These are phyloP conservation scores for Pelargonium citronellum DNA, from an alignment of 441 rosid genomes.

Conservation along the genomic window DNA sequence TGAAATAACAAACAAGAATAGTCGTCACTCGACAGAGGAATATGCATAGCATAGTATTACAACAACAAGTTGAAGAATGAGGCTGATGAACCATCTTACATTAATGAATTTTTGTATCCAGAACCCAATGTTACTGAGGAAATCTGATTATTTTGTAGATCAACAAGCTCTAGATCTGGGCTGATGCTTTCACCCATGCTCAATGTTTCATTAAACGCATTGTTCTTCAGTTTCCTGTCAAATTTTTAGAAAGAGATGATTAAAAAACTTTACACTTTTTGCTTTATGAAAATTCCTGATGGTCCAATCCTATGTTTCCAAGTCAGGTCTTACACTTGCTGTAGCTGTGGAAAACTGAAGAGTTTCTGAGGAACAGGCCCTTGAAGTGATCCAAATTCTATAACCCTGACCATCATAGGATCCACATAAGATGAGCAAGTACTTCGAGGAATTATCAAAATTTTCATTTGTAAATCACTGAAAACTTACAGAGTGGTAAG, in stretches of 20 bases:
- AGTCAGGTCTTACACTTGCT: slow-evolving; percentile 64
- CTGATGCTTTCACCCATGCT: slow-evolving; percentile 56
- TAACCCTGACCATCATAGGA: slow-evolving; percentile 41
- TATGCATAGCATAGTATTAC: slow-evolving; percentile 3
- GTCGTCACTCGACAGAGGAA: neutral
- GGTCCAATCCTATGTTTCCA: neutral
- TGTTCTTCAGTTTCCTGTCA: slow-evolving; percentile 66
- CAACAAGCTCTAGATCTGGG: slow-evolving; percentile 60
- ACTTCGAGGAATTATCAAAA: neutral
- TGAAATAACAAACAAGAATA: slow-evolving; percentile 27
- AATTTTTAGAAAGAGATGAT: slow-evolving; percentile 12
- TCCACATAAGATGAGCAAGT: slow-evolving; percentile 15
- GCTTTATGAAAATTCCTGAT: neutral
- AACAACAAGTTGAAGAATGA: slow-evolving; percentile 6
- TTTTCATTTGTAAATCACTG: slow-evolving; percentile 8
- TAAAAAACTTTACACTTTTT: slow-evolving; percentile 13
- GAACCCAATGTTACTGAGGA: slow-evolving; percentile 61
- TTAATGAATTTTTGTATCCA: slow-evolving; percentile 49
- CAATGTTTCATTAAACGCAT: slow-evolving; percentile 60
- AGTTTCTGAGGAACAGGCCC: slow-evolving; percentile 63
- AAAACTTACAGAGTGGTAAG: slow-evolving; percentile 71
- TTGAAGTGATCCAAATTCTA: slow-evolving; percentile 65
- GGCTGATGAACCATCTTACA: slow-evolving; percentile 35
- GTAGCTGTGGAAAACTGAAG: slow-evolving; percentile 67
- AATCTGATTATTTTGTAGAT: slow-evolving; percentile 70